Evolutionary conservation across 73 alveolate species (phyloP).

Genomic region (Blepharisma japonicum): DNA sequence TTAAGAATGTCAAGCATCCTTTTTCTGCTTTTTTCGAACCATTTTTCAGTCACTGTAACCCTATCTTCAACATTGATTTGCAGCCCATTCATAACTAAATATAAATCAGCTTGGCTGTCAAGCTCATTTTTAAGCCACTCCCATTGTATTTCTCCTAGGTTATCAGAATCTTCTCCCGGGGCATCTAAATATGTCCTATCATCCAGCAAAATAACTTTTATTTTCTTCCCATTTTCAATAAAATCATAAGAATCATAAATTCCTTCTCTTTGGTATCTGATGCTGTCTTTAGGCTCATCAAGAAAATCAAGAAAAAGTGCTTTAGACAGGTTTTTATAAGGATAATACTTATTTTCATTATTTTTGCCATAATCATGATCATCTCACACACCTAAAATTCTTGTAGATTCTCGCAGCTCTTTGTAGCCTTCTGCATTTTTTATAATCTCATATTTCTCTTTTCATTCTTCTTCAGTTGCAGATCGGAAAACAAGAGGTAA

Average conservation of each 20-base stretch:
- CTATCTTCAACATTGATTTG: constrained; percentile 54
- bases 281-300: constrained; percentile 45
- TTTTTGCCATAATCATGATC: constrained; percentile 62
- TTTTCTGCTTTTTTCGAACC: constrained; percentile 52
- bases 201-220: constrained; percentile 51
- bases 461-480: constrained; percentile 28
- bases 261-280: constrained; percentile 38
- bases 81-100: constrained; percentile 49
- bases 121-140: constrained; percentile 53
- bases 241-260: constrained; percentile 50
- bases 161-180: constrained; percentile 43
- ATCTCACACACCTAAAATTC: constrained; percentile 67
- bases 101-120: constrained; percentile 28
- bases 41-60: constrained; percentile 42
- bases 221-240: constrained; percentile 30
- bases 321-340: constrained; percentile 37
- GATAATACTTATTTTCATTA: constrained; percentile 46
- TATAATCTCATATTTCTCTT: constrained; percentile 28
- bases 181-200: constrained; percentile 55
- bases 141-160: constrained; percentile 51
- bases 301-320: constrained; percentile 52
- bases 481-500: constrained; percentile 29
- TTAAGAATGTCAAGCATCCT: constrained; percentile 28
- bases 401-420: constrained; percentile 29
- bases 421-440: constrained; percentile 35